Percentiles rank a stretch among this genome's conserved stretches.
Evolutionary conservation across 2,329 filamentous ascomycete species (phyloP).

Genomic region (Colletotrichum plurivorum): DNA sequence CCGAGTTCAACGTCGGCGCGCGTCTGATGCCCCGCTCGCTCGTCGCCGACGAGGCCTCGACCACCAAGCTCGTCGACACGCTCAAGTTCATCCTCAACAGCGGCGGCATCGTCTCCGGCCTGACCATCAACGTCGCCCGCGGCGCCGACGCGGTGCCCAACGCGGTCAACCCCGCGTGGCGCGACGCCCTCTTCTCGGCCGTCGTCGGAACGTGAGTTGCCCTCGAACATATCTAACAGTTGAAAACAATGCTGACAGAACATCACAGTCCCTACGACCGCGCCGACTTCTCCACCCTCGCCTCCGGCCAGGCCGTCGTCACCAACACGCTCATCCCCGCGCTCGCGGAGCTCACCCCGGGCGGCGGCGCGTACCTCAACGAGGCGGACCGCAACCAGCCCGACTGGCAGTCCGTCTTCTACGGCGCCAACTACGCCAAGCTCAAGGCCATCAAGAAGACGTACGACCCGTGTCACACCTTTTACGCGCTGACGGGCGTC

Average conservation of each 20-base stretch:
- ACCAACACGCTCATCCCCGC: constrained; percentile 26
- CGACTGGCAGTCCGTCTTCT: constrained; percentile 61
- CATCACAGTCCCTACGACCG: constrained; percentile 19
- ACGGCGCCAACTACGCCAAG: constrained; percentile 59
- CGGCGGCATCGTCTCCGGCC: constrained; percentile 32
- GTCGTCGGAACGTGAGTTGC: constrained; percentile 37
- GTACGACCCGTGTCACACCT: constrained; percentile 62
- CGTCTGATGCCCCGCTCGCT: constrained; percentile 32
- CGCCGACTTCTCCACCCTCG: constrained; percentile 31
- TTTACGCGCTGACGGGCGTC: constrained; percentile 64
- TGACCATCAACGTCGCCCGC: constrained; percentile 34
- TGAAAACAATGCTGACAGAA: too few relatives aligned
- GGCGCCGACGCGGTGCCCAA: constrained; percentile 33
- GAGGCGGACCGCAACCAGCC: constrained; percentile 65
- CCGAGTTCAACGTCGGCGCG: constrained; percentile 36
- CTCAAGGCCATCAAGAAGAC: constrained; percentile 61
- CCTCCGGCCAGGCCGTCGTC: constrained; percentile 15
- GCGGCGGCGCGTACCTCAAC: constrained; percentile 62
- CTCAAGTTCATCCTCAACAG: constrained; percentile 8
- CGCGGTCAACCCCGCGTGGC: constrained; percentile 44
- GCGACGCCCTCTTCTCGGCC: constrained; percentile 37
- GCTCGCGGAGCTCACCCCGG: constrained; percentile 49
- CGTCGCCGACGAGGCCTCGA: constrained; percentile 25
- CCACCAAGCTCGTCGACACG: not conserved
- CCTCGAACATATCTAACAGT: too few relatives aligned